phyloP scores from a whole-genome alignment of 139 green algal species.

The Chlamydomonas urium region DNA sequence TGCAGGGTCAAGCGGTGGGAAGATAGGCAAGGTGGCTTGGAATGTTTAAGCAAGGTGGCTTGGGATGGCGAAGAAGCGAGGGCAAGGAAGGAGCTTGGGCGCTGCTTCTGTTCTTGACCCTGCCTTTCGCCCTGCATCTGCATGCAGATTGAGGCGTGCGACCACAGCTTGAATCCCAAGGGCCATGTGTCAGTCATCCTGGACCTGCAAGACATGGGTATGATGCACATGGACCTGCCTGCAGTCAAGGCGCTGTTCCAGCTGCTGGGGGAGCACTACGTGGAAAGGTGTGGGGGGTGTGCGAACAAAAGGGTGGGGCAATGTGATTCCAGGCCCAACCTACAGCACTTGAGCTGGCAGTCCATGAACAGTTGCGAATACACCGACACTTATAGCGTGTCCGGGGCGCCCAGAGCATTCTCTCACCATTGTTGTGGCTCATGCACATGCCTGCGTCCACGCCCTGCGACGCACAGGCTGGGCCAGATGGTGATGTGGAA shows the following conservation, averaged over 20 bases:
- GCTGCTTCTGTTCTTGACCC: no score
- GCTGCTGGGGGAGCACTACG: conserved; percentile 34
- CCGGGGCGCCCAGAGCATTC: not conserved
- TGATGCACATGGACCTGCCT: conserved; percentile 32
- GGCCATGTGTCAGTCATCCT: conserved; percentile 28
- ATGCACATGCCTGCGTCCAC: not conserved
- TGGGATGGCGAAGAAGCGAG: no score
- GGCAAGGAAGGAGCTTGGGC: no score
- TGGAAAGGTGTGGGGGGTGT: conserved; percentile 18
- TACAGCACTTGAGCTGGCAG: not conserved
- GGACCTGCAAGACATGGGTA: conserved; percentile 33
- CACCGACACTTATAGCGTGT: not conserved
- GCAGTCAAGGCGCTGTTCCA: conserved; percentile 32
- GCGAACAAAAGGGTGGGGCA: not conserved
- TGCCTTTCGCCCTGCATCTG: no score
- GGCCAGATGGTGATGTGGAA: conserved; percentile 32
- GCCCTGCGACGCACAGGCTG: conserved; percentile 3
- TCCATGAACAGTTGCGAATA: no score
- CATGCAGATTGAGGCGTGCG: conserved; percentile 4
- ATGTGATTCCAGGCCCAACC: not conserved
- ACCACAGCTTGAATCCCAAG: conserved; percentile 23
- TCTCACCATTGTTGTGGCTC: not conserved
- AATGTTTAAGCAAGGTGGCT: no score
- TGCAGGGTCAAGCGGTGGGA: no score
- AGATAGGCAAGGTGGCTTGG: no score